These are phyloP conservation scores for Candida labiduridarum DNA, from an alignment of 1,139 yeast genomes.

Conservation along the genomic window DNA sequence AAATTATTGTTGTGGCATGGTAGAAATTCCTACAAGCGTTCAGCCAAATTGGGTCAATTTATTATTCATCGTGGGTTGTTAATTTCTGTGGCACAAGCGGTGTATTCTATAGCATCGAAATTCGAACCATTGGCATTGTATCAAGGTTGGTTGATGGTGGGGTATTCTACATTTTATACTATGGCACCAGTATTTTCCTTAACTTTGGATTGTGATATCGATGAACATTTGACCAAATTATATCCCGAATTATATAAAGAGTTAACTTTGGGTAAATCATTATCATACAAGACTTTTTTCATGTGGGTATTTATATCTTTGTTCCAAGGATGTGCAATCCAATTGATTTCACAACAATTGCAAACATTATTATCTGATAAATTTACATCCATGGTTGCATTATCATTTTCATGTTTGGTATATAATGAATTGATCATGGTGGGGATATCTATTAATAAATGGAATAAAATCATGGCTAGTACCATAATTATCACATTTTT, in stretches of 20 bases:
- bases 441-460: conserved; percentile 84
- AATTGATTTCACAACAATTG: conserved; percentile 75
- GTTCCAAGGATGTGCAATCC: conserved; percentile 85
- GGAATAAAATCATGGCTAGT: conserved; percentile 79
- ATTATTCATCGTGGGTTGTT: conserved; percentile 94
- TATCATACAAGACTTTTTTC: conserved; percentile 85
- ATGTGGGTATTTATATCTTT: conserved; percentile 88
- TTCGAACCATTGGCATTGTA: conserved; percentile 94
- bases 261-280: conserved; percentile 81
- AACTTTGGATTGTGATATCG: conserved; percentile 89
- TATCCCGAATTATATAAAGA: conserved; percentile 97
- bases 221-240: conserved; percentile 81
- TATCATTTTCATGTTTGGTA: conserved; percentile 78
- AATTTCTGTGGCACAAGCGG: conserved; percentile 95
- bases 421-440: conserved; percentile 93
- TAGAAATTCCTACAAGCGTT: conserved; percentile 91
- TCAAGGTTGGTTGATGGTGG: conserved; percentile 98
- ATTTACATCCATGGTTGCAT: conserved; percentile 78
- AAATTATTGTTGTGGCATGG: conserved; percentile 96
- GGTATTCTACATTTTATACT: conserved; percentile 94
- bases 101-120: conserved; percentile 79
- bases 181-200: conserved; percentile 98
- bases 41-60: conserved; percentile 93
- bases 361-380: conserved; percentile 58
- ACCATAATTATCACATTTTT: conserved; percentile 72